Base-by-base conservation (phyloP, 345 rosid genomes). In the Ceriops zippeliana region DNA sequence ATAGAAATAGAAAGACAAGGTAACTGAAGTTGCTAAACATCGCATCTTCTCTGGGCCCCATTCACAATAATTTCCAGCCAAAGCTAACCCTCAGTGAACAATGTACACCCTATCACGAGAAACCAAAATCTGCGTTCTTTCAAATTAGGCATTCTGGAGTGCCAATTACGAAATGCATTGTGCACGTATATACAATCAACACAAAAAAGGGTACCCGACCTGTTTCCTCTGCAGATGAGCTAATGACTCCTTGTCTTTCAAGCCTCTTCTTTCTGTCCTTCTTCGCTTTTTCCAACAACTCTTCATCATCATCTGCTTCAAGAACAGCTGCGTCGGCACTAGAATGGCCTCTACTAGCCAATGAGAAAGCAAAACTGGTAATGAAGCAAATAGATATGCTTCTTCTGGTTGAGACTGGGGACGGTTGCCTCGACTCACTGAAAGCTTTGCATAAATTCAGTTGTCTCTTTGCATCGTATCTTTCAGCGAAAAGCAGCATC, bases 271-370 rank as follows among this genome's bases (percentile, higher is more conserved):
- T 82, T 68, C 96, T 85, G 77, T 93, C 96, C 77, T 27, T 78
- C 80, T 93, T 89, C 57, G 91, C 97, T 74, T 73, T 93, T 81
- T 93, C 97, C 79, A 93, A 16, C 8, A 93, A 87, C 81, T 93
- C 98, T 62, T 72, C 84, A 78, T 89, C 96, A 47, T 95, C 99
- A 68, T 95, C 97, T 24, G 99, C 96, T 76, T 95, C 97, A 13
- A 95, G 82, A 31, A 95, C 83, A 60, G 96, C 91, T 47, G 97
- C 97, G 85, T 81, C 81, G 37, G 87, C 86, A n/a, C 69, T 73
- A 6, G 61, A 69, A 68, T 68, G 63, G 31, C 72, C 73, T 58
- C 74, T 73, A 30, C 74, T 75, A 63, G 65, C 79, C 78, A 83
- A 73, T 26, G 83, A 69, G 64, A 83, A 86, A 13, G 78, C 82